These are phyloP conservation scores for Schwanniomyces pseudopolymorphus DNA, from an alignment of 805 yeast genomes.

Conservation along the genomic window DNA sequence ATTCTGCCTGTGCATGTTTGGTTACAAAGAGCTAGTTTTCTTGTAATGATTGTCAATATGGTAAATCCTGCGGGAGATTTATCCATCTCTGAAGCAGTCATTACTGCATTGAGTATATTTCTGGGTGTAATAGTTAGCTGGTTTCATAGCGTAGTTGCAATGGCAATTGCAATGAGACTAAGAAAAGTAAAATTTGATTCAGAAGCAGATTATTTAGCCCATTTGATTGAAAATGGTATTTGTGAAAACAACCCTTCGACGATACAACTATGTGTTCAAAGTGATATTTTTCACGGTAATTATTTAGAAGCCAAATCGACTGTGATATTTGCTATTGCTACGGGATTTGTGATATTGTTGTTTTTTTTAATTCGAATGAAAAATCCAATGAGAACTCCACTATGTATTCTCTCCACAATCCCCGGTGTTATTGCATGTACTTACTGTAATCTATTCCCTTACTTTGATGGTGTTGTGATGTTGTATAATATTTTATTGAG, in stretches of 20 bases:
- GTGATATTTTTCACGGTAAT: constrained; percentile 24
- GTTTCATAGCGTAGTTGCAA: constrained; percentile 21
- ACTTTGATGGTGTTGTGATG: constrained; percentile 20
- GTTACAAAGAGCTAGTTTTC: constrained; percentile 29
- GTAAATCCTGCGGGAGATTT: constrained; percentile 27
- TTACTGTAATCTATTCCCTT: constrained; percentile 26
- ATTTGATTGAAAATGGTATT: constrained; percentile 20
- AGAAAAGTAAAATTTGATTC: constrained; percentile 23
- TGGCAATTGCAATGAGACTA: constrained; percentile 22
- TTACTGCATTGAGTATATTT: constrained; percentile 14
- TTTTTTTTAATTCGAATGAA: constrained; percentile 20
- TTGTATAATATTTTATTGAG: constrained; percentile 17
- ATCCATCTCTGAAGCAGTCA: constrained; percentile 18
- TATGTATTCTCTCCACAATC: constrained; percentile 23
- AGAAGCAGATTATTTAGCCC: constrained; percentile 13
- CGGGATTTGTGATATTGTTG: constrained; percentile 19
- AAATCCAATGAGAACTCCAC: constrained; percentile 16
- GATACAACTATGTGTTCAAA: constrained; percentile 15
- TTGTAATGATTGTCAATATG: constrained; percentile 27
- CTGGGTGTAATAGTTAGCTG: constrained; percentile 18
- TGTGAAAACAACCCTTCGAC: constrained; percentile 19
- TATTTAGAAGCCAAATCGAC: constrained; percentile 18
- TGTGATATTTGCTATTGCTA: constrained; percentile 21
- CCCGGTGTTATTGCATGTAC: constrained; percentile 19
- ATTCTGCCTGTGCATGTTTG: constrained; percentile 23